phyloP scores from a whole-genome alignment of 1,284 basidiomycete genomes.

The Cryptococcus maquisensis region DNA sequence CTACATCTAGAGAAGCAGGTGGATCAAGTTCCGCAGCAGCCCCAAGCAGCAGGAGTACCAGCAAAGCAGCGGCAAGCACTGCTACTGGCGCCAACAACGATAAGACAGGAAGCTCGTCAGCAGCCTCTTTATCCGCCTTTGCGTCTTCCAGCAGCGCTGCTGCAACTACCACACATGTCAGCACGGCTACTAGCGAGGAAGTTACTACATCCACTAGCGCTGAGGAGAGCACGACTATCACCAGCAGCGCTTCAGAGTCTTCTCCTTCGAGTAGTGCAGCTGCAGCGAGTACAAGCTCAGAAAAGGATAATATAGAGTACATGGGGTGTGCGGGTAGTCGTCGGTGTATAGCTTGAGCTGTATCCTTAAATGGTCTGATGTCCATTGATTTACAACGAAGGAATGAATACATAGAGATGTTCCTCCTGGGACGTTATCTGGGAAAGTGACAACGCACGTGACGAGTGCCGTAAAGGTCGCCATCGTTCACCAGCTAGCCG shows the following conservation, averaged over 20 bases:
- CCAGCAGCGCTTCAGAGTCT: background rate
- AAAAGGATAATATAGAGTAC: too few species aligned
- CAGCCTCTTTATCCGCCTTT: background rate
- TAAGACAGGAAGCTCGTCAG: background rate
- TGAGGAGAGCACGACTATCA: background rate
- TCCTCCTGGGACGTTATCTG: too few species aligned
- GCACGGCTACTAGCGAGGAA: background rate
- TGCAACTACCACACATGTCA: background rate
- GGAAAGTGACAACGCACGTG: too few species aligned
- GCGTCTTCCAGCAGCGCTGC: background rate
- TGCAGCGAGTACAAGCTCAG: too few species aligned
- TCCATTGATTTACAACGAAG: too few species aligned
- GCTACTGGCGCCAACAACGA: background rate
- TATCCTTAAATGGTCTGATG: too few species aligned
- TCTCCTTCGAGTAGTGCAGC: background rate
- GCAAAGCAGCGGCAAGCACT: background rate
- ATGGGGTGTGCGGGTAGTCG: too few species aligned
- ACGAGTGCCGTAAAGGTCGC: too few species aligned
- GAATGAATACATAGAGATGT: too few species aligned
- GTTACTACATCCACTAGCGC: background rate
- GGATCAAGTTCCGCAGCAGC: too few species aligned
- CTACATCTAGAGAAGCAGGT: background rate
- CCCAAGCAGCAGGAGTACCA: too few species aligned
- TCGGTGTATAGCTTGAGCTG: background rate
- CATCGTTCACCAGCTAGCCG: slow-evolving; percentile 49